A percentile compares a stretch with the other conserved stretches of the same genome.
Conservation (phyloP, 306 rosid species). For the Quercus parvula region DNA sequence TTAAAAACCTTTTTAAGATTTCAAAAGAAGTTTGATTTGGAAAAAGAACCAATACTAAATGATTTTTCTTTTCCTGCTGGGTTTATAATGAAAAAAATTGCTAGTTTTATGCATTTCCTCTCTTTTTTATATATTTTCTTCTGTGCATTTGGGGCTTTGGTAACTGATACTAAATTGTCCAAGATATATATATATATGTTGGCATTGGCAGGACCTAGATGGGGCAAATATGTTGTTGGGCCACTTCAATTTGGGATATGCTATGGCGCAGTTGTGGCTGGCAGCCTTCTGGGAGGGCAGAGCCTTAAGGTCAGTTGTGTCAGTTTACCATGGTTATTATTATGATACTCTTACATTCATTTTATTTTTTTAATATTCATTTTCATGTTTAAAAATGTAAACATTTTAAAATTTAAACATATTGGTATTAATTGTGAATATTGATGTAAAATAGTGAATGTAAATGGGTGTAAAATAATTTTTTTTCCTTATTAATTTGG, state of each 20-base stretch:
- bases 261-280: constrained; percentile 62
- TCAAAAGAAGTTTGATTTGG: not conserved
- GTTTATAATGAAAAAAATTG: no score
- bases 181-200: not conserved
- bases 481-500: no score
- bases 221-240: constrained; percentile 68
- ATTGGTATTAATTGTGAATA: no score
- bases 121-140: no score
- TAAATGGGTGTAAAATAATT: no score
- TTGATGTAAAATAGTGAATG: no score
- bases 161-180: not conserved
- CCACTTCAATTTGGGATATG: constrained; percentile 70
- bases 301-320: constrained; percentile 49
- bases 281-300: constrained; percentile 74
- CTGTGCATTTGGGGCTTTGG: no score
- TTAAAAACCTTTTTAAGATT: not conserved
- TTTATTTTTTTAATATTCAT: not conserved
- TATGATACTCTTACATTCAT: not conserved
- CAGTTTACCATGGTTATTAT: not conserved
- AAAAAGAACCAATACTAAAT: not conserved
- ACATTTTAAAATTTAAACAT: no score
- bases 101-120: no score
- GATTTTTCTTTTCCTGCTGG: no score
- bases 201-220: constrained; percentile 55
- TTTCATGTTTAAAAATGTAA: no score